Evolutionary conservation across 1,284 basidiomycete genomes (phyloP).

Genomic region (Cerioporus squamosus): DNA sequence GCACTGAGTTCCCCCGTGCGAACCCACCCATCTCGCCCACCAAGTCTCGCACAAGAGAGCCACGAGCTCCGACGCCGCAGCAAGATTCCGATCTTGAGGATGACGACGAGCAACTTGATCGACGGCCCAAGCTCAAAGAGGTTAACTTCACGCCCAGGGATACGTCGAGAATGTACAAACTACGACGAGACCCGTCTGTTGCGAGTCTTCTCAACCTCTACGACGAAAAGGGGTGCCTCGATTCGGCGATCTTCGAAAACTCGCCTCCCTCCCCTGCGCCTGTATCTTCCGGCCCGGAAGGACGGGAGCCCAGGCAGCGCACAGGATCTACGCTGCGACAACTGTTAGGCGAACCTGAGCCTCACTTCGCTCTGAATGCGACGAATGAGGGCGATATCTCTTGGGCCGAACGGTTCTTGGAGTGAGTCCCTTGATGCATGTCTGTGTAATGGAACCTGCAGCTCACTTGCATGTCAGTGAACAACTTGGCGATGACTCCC

Average conservation of each 20-base stretch:
- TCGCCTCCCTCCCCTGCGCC: slow-evolving; percentile 48
- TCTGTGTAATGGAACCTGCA: background rate
- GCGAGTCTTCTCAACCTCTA: slow-evolving; percentile 72
- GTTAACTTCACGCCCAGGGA: slow-evolving; percentile 50
- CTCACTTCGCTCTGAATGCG: slow-evolving; percentile 36
- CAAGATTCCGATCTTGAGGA: slow-evolving; percentile 15
- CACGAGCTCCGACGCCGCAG: slow-evolving; percentile 17
- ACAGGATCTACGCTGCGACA: slow-evolving; percentile 75
- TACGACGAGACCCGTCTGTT: slow-evolving; percentile 78
- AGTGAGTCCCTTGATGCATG: slow-evolving; percentile 44
- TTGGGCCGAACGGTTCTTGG: slow-evolving; percentile 76
- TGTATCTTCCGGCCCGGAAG: slow-evolving; percentile 33
- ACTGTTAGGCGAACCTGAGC: slow-evolving; percentile 60
- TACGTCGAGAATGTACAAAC: slow-evolving; percentile 54
- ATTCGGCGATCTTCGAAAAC: slow-evolving; percentile 68
- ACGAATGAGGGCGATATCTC: slow-evolving; percentile 72
- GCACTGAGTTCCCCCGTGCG: slow-evolving; percentile 67
- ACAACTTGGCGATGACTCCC: slow-evolving; percentile 29
- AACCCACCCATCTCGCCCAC: slow-evolving; percentile 42
- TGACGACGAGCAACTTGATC: slow-evolving; percentile 17
- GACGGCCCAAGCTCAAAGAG: slow-evolving; percentile 29
- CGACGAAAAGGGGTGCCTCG: slow-evolving; percentile 69
- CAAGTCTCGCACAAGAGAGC: slow-evolving; percentile 29
- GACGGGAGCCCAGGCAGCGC: slow-evolving; percentile 56
- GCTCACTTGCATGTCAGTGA: slow-evolving; percentile 16